Evolutionary conservation across 768 basidiomycete species (phyloP).

Genomic region (Rickenella mellea): DNA sequence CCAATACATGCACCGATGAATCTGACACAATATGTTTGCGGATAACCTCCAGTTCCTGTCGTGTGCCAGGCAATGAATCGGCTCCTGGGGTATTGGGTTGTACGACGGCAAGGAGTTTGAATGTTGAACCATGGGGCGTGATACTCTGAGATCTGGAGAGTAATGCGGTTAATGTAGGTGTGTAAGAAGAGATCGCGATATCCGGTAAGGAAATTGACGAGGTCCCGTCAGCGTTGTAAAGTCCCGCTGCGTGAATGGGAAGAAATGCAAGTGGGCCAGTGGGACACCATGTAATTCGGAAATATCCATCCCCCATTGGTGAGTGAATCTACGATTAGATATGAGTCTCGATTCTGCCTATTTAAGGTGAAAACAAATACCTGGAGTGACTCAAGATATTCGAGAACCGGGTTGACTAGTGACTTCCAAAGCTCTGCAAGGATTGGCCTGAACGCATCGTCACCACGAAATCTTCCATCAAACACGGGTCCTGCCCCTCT

Average conservation of each 20-base stretch:
- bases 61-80: slow-evolving; percentile 7
- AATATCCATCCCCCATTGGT: no score
- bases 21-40: neutral
- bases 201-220: slow-evolving; percentile 9
- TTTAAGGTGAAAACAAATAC: no score
- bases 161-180: slow-evolving; percentile 21
- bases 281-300: slow-evolving; percentile 26
- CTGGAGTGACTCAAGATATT: no score
- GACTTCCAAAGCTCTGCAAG: no score
- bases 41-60: slow-evolving; percentile 3
- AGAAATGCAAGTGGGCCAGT: slow-evolving; percentile 21
- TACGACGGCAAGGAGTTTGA: slow-evolving; percentile 8
- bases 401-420: no score
- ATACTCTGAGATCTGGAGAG: neutral
- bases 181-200: slow-evolving; percentile 24
- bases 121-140: neutral
- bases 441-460: no score
- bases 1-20: neutral
- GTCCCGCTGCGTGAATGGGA: slow-evolving; percentile 23
- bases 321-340: no score
- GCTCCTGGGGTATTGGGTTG: slow-evolving; percentile 12
- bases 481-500: no score
- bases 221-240: slow-evolving; percentile 9
- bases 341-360: no score
- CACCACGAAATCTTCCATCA: no score